Conservation (phyloP, 1,139 yeast genomes). For the Torulaspora pretoriensis region DNA sequence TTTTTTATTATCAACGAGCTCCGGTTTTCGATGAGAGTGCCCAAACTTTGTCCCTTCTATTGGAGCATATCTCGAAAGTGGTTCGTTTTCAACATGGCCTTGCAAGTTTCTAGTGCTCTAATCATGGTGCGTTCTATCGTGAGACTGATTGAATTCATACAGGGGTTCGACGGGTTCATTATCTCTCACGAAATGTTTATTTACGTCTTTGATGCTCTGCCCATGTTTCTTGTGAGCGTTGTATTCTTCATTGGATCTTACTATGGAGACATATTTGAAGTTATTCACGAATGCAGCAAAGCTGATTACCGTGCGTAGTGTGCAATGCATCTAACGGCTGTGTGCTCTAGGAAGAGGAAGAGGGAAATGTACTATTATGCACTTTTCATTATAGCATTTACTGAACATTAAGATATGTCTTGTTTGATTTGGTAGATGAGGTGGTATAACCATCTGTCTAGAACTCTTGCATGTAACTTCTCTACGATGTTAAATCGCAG, state of each 20-base stretch:
- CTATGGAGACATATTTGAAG: slow-evolving; percentile 4
- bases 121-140: slow-evolving; percentile 42
- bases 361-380: too few relatives aligned
- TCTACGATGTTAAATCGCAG: too few relatives aligned
- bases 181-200: slow-evolving; percentile 40
- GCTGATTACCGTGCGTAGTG: too few relatives aligned
- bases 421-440: too few relatives aligned
- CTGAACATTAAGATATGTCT: too few relatives aligned
- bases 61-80: slow-evolving; percentile 16
- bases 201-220: slow-evolving; percentile 39
- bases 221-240: slow-evolving; percentile 25
- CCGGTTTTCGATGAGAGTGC: slow-evolving; percentile 21
- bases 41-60: slow-evolving; percentile 7
- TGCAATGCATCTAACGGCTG: too few relatives aligned
- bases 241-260: slow-evolving; percentile 1
- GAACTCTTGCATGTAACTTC: too few relatives aligned
- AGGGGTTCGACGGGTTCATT: slow-evolving; percentile 40
- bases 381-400: too few relatives aligned
- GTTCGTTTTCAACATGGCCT: slow-evolving; percentile 23
- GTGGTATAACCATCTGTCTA: too few relatives aligned
- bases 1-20: slow-evolving; percentile 34
- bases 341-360: too few relatives aligned
- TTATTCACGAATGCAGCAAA: background rate
- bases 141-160: slow-evolving; percentile 41
- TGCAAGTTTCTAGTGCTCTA: slow-evolving; percentile 35